Conservation (phyloP, 345 rosid genomes). For the Aquilaria malaccensis region DNA sequence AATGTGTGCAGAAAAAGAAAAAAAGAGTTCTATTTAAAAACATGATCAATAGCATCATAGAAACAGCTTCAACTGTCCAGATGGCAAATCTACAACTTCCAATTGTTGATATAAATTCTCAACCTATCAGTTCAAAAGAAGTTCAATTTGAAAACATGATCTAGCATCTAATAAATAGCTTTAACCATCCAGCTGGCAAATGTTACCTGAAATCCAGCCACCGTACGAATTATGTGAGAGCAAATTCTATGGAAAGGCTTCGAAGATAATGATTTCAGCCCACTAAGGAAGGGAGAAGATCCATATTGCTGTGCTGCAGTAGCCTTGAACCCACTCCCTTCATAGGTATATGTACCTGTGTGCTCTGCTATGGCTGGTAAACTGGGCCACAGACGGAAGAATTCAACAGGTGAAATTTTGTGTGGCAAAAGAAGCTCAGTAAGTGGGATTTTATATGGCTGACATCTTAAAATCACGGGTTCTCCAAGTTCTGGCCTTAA, state of each 20-base stretch:
- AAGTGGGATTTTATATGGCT: constrained; percentile 92
- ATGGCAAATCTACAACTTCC: no score
- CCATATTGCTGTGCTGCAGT: constrained; percentile 99
- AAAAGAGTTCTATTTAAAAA: no score
- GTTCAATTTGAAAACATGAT: not conserved
- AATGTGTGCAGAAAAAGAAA: no score
- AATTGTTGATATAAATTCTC: no score
- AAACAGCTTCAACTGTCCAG: no score
- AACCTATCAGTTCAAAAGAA: no score
- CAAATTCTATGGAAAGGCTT: constrained; percentile 94
- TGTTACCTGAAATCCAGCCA: constrained; percentile 95
- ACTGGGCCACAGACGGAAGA: constrained; percentile 98
- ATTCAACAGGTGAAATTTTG: constrained; percentile 92
- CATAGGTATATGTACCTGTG: constrained; percentile 81
- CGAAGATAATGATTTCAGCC: constrained; percentile 80
- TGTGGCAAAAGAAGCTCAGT: constrained; percentile 95
- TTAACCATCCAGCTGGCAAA: not conserved
- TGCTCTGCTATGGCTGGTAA: constrained; percentile 86
- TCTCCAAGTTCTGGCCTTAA: constrained; percentile 84
- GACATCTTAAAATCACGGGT: constrained; percentile 94
- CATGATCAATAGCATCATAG: no score
- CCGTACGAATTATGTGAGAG: constrained; percentile 87
- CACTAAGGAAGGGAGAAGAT: constrained; percentile 88
- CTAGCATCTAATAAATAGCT: not conserved
- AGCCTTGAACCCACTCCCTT: constrained; percentile 98